A percentile compares a stretch with the other conserved stretches of the same genome.
Evolutionary conservation across 2,329 filamentous ascomycete species (phyloP).

Genomic region (Fusarium anthophilum): DNA sequence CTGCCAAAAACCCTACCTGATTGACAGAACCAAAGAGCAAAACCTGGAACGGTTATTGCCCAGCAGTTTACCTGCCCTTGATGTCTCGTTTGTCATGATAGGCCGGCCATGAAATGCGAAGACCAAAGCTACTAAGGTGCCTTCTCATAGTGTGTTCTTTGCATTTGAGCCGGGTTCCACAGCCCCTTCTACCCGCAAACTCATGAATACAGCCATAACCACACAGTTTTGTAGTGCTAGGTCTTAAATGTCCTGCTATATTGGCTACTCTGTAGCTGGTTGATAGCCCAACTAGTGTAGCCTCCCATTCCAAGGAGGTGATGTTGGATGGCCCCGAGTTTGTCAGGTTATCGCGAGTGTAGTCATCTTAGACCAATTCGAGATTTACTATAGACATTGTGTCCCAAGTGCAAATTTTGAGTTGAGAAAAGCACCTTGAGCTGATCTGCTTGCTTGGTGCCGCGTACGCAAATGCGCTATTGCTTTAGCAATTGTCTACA

Average conservation of each 20-base stretch:
- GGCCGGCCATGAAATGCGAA: background rate
- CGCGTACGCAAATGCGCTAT: too few species aligned
- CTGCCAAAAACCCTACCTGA: too few species aligned
- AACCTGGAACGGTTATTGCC: too few species aligned
- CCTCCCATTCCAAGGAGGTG: background rate
- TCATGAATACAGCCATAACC: background rate
- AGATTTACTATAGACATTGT: background rate
- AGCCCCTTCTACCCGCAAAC: background rate
- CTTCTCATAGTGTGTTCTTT: background rate
- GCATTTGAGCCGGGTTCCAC: background rate
- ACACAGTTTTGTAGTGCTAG: background rate
- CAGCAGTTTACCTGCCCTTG: background rate
- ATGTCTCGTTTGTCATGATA: background rate
- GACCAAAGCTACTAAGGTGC: fast-evolving
- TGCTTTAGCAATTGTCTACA: too few species aligned
- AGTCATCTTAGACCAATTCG: fast-evolving
- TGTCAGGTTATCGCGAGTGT: background rate
- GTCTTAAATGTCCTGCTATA: background rate
- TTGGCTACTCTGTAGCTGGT: background rate
- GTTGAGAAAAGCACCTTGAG: too few species aligned
- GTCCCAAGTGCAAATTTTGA: too few species aligned
- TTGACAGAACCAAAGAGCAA: too few species aligned
- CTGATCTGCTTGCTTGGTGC: too few species aligned
- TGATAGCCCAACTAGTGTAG: background rate
- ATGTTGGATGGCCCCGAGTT: background rate